Conservation (phyloP, 2,329 filamentous ascomycete species). For the Neopestalotiopsis sp. region DNA sequence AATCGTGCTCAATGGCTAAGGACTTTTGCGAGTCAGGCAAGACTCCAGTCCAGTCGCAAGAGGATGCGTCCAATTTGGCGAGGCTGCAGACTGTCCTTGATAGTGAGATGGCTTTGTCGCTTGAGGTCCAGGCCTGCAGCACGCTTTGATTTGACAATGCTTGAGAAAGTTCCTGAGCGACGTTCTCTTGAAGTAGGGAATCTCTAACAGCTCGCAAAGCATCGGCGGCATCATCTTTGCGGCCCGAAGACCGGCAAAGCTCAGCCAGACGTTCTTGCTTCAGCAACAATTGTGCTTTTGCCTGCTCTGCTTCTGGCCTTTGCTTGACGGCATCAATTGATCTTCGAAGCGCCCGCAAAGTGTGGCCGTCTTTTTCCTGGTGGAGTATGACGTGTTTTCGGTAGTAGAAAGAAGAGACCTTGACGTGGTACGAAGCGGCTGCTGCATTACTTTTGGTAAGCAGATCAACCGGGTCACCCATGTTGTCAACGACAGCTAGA, state of each 20-base stretch:
- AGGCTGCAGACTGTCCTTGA: constrained; percentile 65
- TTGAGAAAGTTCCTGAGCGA: constrained; percentile 58
- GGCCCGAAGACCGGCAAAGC: constrained; percentile 57
- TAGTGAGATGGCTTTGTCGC: constrained; percentile 56
- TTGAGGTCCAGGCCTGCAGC: constrained; percentile 56
- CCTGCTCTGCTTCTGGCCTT: constrained; percentile 59
- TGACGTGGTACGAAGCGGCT: constrained; percentile 60
- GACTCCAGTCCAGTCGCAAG: constrained; percentile 61
- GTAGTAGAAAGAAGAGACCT: constrained; percentile 76
- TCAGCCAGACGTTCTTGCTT: constrained; percentile 74
- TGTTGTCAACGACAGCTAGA: constrained; percentile 56
- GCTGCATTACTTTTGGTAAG: constrained; percentile 35
- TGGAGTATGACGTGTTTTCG: constrained; percentile 61
- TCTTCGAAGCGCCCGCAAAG: constrained; percentile 64
- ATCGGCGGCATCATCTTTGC: constrained; percentile 61
- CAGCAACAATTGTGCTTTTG: constrained; percentile 62
- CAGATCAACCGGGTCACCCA: constrained; percentile 46
- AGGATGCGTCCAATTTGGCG: constrained; percentile 63
- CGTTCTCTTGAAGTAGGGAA: constrained; percentile 63
- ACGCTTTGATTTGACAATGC: constrained; percentile 57
- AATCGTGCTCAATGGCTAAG: constrained; percentile 65
- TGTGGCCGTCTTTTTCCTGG: constrained; percentile 45
- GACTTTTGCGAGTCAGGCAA: constrained; percentile 58
- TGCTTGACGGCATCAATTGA: constrained; percentile 68
- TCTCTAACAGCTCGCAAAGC: constrained; percentile 67